Base-by-base conservation (phyloP, 805 yeast species). In the Candida silvatica region DNA sequence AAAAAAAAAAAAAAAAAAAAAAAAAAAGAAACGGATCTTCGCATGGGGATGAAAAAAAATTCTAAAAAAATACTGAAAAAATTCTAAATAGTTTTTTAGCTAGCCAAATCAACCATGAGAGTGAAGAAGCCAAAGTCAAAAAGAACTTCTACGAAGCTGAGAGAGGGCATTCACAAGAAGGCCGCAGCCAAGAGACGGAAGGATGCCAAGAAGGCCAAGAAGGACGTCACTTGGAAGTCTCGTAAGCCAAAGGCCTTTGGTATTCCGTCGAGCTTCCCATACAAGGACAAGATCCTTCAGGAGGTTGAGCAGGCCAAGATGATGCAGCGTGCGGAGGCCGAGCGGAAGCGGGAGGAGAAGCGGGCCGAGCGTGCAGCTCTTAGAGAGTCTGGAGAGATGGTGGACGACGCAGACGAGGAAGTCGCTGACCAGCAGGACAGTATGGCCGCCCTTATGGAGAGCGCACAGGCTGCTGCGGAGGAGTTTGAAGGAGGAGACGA, bases 141-240 rank as follows among this genome's bases (percentile, higher is more conserved):
- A 63, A 77, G 97, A 64, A 70, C 78, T 35, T 74, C 92, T 54
- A 90, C 97, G 51, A 86, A 94, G 59, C 76, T 88, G 84, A 77
- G 87, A 54, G 95, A 88, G 59, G 98, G 98, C 44, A 87, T 92
- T 57, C 82, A 85, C 67, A 92, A 87, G 74, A 92, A 92, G 63
- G 88, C 95, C 3, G 74, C 90, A 28, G 96, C 97, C 6, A 90
- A 88, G 49, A 72, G 80, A 44, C 77, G 94, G 61, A 92, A 92
- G 56, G 81, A 83, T 56, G 73, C 69, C 49, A 92, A 92, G 63
- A 45, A 57, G 18, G 72, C 95, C 15, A 92, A 92, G 70, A 87
- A 75, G 54, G 97, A 90, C 58, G 76, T 75, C 4, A 92, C 97
- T 12, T 92, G 98, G 98, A 86, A 74, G 56, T 83, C 95, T 14